Base-by-base conservation (phyloP, 2,329 filamentous ascomycete genomes). In the Macrophomina tecta region DNA sequence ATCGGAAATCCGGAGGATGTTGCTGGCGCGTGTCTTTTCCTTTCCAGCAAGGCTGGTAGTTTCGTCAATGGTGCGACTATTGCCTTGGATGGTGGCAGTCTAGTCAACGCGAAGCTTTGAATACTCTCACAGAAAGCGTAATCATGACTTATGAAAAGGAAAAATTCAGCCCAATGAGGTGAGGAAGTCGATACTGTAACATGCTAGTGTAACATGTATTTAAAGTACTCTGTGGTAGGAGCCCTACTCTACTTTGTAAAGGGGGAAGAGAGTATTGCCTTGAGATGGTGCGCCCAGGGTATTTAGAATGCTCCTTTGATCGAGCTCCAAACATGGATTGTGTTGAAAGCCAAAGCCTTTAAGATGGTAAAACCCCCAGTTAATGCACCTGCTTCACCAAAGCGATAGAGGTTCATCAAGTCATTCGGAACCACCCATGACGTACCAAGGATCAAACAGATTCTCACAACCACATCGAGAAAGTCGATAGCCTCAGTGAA, bases 1-100 rank as follows among this genome's bases (percentile, higher is more conserved):
- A 90, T 92, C 71, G 91, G 91, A 0, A 84, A 80, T 18, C 85
- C 89, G 0, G 80, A 89, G 74, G 91, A 93, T 76, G 88, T 91
- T 4, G 90, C 90, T 0, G 90, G 90, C 0, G 84, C 90, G 11
- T 91, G 90, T 74, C 78, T 93, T 66, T 93, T 90, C 78, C 77
- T 93, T 74, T 83, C 85, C 46, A 90, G 89, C 72, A 82, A 85
- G 65, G 91, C 90, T 1, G 90, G 91, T 0, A 74, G 76, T 1
- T 81, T 73, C 71, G 78, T 81, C 0, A 81, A 80, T 69, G 79
- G 79, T 1, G 79, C 79, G 16, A 81, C 79, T n/a, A 78, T 81
- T 72, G 70, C 78, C 46, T 46, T 81, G 65, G 79, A 81, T 69
- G 79, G 79, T 0, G 79, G 79, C 5, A 76, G 73, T 49, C 69